These are phyloP conservation scores for Mrakia blollopis DNA, from an alignment of 768 basidiomycete species.

Conservation along the genomic window DNA sequence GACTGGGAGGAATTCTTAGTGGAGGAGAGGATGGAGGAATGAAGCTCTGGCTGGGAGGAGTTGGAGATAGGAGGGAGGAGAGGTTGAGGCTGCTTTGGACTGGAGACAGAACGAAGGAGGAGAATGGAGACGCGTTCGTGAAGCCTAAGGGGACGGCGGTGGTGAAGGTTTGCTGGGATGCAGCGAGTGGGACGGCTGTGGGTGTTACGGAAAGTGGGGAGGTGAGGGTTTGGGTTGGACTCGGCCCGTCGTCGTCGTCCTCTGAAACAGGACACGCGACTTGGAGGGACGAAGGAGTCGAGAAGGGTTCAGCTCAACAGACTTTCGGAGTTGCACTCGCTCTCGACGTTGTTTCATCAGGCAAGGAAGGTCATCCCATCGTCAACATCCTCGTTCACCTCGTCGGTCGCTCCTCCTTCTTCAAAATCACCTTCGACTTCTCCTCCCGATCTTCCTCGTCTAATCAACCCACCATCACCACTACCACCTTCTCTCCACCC, in stretches of 20 bases:
- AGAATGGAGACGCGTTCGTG: not conserved
- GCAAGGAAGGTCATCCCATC: not conserved
- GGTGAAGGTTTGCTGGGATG: constrained; percentile 29
- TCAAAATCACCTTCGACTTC: constrained; percentile 22
- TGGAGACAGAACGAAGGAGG: not conserved
- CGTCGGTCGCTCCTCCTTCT: constrained; percentile 3
- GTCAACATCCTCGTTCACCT: constrained; percentile 22
- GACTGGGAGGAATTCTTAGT: constrained; percentile 13
- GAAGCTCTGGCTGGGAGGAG: constrained; percentile 21
- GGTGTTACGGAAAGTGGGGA: constrained; percentile 17
- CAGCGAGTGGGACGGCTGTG: constrained; percentile 6
- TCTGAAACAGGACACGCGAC: not conserved
- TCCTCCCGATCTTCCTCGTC: too few species aligned
- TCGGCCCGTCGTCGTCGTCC: not conserved
- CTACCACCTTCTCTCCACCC: not conserved
- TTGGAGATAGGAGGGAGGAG: not conserved
- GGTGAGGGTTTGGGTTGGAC: constrained; percentile 21
- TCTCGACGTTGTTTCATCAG: constrained; percentile 10
- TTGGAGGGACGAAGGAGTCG: constrained; percentile 11
- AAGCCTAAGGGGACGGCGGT: constrained; percentile 12
- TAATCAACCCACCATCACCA: not conserved
- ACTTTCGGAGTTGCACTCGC: not conserved
- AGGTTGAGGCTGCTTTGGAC: constrained; percentile 17
- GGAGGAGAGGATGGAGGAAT: constrained; percentile 28
- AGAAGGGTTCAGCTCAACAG: not conserved